A percentile compares a stretch with the other conserved stretches of the same genome.
phyloP scores from a whole-genome alignment of 1,284 basidiomycete genomes.

The Vanrija sp. region DNA sequence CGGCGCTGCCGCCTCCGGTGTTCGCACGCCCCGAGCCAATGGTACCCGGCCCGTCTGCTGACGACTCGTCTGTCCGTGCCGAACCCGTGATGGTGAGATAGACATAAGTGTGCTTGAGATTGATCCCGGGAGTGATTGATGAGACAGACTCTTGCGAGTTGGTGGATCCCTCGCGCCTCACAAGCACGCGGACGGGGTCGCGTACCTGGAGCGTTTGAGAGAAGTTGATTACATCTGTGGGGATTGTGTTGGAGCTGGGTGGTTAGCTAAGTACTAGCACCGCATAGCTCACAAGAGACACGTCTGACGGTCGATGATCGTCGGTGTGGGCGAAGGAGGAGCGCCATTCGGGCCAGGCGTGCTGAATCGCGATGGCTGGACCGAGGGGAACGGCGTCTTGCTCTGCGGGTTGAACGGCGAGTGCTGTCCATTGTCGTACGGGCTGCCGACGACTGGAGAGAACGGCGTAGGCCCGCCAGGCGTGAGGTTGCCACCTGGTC shows the following conservation, averaged over 20 bases:
- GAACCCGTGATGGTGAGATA: conserved; percentile 87
- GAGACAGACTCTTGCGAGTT: conserved; percentile 54
- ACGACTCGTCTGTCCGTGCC: conserved; percentile 60
- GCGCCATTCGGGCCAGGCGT: conserved; percentile 19
- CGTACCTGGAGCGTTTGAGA: conserved; percentile 62
- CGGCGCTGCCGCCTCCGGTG: conserved; percentile 52
- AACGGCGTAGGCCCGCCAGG: conserved; percentile 32
- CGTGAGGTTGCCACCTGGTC: conserved; percentile 50
- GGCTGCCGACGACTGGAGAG: conserved; percentile 42
- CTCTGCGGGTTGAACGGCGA: conserved; percentile 56
- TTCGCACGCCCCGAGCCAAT: conserved; percentile 73
- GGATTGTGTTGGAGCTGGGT: conserved; percentile 57
- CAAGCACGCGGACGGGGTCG: conserved; percentile 92
- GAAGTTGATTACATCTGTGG: conserved; percentile 54
- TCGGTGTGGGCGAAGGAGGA: conserved; percentile 11
- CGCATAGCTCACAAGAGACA: conserved; percentile 70
- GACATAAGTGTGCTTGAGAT: conserved; percentile 86
- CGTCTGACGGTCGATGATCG: conserved; percentile 72
- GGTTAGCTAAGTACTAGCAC: neutral
- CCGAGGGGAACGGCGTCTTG: conserved; percentile 49
- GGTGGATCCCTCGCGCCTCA: conserved; percentile 75
- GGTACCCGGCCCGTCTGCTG: conserved; percentile 69
- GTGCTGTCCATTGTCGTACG: conserved; percentile 44
- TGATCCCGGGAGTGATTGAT: conserved; percentile 55
- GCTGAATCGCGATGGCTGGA: conserved; percentile 50